Evolutionary conservation across 495 filamentous ascomycete genomes (phyloP), one percentile per base, ranked within the genome.

Genomic region (Aspergillus bertholletiae): DNA sequence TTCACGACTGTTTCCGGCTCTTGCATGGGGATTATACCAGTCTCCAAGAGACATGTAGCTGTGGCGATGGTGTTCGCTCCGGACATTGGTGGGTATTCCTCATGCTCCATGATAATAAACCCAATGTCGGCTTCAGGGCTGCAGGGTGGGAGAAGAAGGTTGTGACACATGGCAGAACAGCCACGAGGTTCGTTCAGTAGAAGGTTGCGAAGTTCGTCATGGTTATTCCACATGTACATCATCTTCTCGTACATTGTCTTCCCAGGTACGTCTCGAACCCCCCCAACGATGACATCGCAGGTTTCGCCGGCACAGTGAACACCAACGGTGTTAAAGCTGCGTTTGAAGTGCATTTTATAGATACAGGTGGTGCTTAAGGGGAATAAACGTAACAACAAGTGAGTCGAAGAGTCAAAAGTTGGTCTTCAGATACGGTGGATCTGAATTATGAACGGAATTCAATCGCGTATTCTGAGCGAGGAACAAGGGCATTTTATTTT

Each of bases 41-140:
- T 73, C 40, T 73, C 70, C 40, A 73, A 30, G 15, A 73, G 53
- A 15, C 69, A 69, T 0, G 71, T 72, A 20, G 65, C 55, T 2
- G 67, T 70, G 37, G 60, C 67, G 45, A 74, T 74, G 9, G 57
- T 68, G 24, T 74, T 74, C 2, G 60, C 61, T 4, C 71, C 71
- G 4, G 69, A 72, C 71, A 74, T 74, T 11, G 69, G 64, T 3
- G 67, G 54, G 34, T 70, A 72, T 35, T 74, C 69, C 18, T 74
- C 64, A 53, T 65, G 69, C 47, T 74, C 71, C 66, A 74, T 70
- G 48, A 72, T 72, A 39, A 74, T 20, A 54, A 74, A 72, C 0
- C 71, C 71, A 7, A 63, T 65, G 56, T 72, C 67, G 7, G 71
- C 71, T 12, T 51, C 51, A 7, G 67, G 67, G 39, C 71, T 59